Conservation (phyloP, 192 early-diverging fungal genomes). For the Umbelopsis vinacea region DNA sequence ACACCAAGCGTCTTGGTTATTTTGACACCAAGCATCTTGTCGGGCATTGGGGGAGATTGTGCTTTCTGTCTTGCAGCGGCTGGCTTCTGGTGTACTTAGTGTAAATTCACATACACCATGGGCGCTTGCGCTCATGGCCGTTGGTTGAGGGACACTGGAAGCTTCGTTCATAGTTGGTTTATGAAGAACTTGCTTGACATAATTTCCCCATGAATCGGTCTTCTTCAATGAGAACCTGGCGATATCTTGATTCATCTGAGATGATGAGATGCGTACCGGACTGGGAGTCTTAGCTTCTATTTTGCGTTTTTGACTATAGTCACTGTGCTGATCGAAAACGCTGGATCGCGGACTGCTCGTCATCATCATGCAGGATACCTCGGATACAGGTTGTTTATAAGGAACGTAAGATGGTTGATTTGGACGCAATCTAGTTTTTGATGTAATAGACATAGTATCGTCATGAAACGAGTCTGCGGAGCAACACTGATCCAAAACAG, state of each 20-base stretch:
- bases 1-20: neutral
- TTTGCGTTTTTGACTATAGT: neutral
- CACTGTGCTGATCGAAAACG: neutral
- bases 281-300: neutral
- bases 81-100: neutral
- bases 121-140: constrained; percentile 14
- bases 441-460: neutral
- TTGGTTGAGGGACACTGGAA: neutral
- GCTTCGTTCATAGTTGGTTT: constrained; percentile 9
- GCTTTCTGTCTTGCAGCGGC: constrained; percentile 5
- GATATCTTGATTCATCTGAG: constrained; percentile 12
- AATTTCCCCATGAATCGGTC: constrained; percentile 23
- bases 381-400: neutral
- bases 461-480: neutral
- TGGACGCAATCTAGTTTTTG: neutral
- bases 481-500: neutral
- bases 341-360: neutral
- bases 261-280: neutral
- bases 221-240: constrained; percentile 14
- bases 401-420: constrained; percentile 16
- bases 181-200: constrained; percentile 24
- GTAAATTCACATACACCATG: constrained; percentile 7
- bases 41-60: neutral
- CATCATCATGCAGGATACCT: constrained; percentile 1
- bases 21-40: neutral